A percentile compares a stretch with the other conserved stretches of the same genome.
Conservation (phyloP, 352 stramenopile genomes). For the Phytophthora sp. region DNA sequence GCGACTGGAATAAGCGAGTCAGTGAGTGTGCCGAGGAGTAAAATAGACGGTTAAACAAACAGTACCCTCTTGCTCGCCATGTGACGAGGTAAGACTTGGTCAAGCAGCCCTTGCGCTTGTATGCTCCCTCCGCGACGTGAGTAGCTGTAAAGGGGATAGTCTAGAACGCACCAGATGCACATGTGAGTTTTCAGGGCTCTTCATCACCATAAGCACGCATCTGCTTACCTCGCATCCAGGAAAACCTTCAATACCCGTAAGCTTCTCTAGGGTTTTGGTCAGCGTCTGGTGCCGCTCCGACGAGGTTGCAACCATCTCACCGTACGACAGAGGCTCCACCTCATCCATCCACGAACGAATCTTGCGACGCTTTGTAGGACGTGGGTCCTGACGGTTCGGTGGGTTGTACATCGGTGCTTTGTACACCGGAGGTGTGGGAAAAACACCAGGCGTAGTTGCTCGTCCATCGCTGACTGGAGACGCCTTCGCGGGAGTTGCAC, state of each 20-base stretch:
- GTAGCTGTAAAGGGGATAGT: conserved; percentile 87
- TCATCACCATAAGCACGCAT: background rate
- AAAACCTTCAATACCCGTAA: conserved; percentile 79
- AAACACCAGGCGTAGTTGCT: conserved; percentile 28
- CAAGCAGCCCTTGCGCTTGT: conserved; percentile 73
- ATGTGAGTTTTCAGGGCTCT: background rate
- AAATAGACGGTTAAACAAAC: no score
- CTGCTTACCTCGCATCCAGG: conserved; percentile 78
- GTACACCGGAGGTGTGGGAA: conserved; percentile 59
- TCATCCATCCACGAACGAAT: conserved; percentile 89
- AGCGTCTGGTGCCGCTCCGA: conserved; percentile 74
- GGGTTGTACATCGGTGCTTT: conserved; percentile 78
- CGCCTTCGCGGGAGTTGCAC: conserved; percentile 11
- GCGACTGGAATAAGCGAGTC: conserved; percentile 57
- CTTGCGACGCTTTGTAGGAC: conserved; percentile 81
- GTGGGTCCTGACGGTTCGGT: conserved; percentile 58
- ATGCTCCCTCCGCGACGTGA: conserved; percentile 75
- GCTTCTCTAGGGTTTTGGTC: conserved; percentile 59
- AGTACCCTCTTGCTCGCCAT: conserved; percentile 83
- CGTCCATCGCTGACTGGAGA: conserved; percentile 36
- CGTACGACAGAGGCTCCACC: conserved; percentile 65
- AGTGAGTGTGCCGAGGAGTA: no score
- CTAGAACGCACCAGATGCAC: conserved; percentile 37
- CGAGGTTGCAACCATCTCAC: conserved; percentile 58
- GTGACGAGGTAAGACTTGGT: conserved; percentile 87